A percentile compares a stretch with the other conserved stretches of the same genome.
Evolutionary conservation across 192 early-diverging fungal genomes (phyloP).

Genomic region (Funneliformis geosporum): DNA sequence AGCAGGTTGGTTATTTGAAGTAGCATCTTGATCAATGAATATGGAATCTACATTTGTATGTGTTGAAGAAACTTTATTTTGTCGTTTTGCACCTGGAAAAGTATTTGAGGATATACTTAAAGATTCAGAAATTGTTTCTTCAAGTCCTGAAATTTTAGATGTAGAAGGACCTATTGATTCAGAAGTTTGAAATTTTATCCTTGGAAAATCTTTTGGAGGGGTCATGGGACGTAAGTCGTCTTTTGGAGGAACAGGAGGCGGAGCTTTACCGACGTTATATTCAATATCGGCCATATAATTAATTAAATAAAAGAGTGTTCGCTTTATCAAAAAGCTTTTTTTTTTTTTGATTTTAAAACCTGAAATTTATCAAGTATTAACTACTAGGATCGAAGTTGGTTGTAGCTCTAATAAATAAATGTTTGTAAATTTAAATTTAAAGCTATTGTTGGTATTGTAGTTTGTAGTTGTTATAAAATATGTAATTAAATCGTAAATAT

Average conservation of each 20-base stretch:
- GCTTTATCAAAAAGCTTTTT: slow-evolving; percentile 1
- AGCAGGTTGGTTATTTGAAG: background rate
- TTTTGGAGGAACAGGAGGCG: slow-evolving; percentile 17
- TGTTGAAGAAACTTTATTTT: background rate
- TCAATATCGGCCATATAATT: background rate
- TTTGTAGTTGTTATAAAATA: background rate
- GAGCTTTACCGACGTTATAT: background rate
- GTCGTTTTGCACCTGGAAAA: background rate
- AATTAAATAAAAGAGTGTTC: background rate
- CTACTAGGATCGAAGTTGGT: background rate
- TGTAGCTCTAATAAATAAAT: background rate
- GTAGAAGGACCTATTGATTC: background rate
- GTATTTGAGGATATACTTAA: background rate
- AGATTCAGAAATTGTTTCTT: background rate
- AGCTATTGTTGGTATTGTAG: background rate
- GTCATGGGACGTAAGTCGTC: slow-evolving; percentile 5
- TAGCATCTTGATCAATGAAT: background rate
- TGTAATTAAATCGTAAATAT: no score
- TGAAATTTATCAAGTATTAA: background rate
- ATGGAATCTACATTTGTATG: background rate
- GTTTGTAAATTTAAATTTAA: no score
- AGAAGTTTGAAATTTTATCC: background rate
- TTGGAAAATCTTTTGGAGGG: slow-evolving; percentile 11
- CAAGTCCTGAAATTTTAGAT: background rate
- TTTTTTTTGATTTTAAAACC: background rate